Base-by-base conservation (phyloP, 305 asterid species). In the Euphrasia arctica region DNA sequence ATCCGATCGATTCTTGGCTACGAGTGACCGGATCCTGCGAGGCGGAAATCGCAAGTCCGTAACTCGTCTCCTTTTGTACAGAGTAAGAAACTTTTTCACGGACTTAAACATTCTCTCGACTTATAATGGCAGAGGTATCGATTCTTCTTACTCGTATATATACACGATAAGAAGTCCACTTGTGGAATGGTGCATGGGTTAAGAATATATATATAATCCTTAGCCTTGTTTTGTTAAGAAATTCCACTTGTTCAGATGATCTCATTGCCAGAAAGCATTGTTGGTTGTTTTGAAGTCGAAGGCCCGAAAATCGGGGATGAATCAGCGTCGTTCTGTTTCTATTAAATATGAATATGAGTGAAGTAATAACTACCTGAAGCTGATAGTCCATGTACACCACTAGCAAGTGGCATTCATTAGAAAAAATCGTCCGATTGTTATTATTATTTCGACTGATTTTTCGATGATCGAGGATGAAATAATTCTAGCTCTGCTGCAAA, bases 1-100 rank as follows among this genome's bases (percentile, higher is more conserved):
- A 60, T 90, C 97, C 0, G 54, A 49, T 49, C 13, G 22, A 3
- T 49, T n/a, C 7, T 14, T 49, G 25, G 54, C 54, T n/a, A n/a
- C 22, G 13, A 14, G 18, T n/a, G 54, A 49, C 13, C 13, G 22
- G 13, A 49, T 49, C 14, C 54, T n/a, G 22, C 22, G 22, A 18
- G 22, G 22, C 22, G 25, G 22, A n/a, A 49, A 49, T 12, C 14
- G 54, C 25, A 49, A 49, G 54, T 49, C 22, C 8, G 7, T 49
- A n/a, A 49, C 25, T n/a, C 22, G 25, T 49, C 7, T 49, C 54
- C 14, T 49, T 49, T 13, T 15, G 13, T 49, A 49, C 14, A 18
- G 13, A 12, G 8, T 49, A 49, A 49, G 54, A 49, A 49, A 49
- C 54, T 49, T 49, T n/a, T 49, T 49, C 8, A 49, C 6, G 54